Evolutionary conservation across 192 early-diverging fungal species (phyloP).

Genomic region (Backusella tarrabulga): DNA sequence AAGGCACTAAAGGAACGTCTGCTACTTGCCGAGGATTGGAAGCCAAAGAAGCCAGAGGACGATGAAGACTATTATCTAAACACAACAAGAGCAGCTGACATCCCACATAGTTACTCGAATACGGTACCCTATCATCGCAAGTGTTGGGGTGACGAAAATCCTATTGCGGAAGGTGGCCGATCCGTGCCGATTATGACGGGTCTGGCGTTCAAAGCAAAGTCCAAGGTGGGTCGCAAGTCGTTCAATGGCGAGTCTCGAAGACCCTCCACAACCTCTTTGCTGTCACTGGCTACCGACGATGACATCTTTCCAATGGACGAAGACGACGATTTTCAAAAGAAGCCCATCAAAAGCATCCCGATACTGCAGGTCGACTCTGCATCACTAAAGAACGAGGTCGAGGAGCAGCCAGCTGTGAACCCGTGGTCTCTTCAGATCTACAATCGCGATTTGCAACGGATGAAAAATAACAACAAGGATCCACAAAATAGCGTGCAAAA

Average conservation of each 20-base stretch:
- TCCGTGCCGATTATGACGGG: conserved; percentile 9
- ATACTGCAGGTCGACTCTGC: neutral
- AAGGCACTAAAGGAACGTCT: conserved; percentile 75
- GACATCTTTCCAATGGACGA: conserved; percentile 31
- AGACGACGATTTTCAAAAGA: conserved; percentile 1
- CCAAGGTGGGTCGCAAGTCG: neutral
- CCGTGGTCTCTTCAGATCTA: conserved; percentile 32
- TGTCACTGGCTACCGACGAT: neutral
- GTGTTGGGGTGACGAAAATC: neutral
- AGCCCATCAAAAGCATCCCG: neutral
- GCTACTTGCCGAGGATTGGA: conserved; percentile 46
- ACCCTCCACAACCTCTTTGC: neutral
- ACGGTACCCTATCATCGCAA: neutral
- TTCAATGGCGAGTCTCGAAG: neutral
- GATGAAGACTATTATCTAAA: neutral
- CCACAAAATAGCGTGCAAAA: conserved; percentile 41
- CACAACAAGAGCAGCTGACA: neutral
- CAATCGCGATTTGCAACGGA: conserved; percentile 22
- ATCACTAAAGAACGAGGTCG: neutral
- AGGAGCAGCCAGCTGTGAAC: neutral
- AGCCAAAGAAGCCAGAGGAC: neutral
- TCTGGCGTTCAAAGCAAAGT: neutral
- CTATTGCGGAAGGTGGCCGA: conserved; percentile 3
- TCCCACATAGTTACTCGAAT: conserved; percentile 5
- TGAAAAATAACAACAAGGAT: conserved; percentile 13